Percentiles rank a stretch among this genome's conserved stretches.
Conservation (phyloP, 768 basidiomycete species). For the Sarcomyxa edulis region DNA sequence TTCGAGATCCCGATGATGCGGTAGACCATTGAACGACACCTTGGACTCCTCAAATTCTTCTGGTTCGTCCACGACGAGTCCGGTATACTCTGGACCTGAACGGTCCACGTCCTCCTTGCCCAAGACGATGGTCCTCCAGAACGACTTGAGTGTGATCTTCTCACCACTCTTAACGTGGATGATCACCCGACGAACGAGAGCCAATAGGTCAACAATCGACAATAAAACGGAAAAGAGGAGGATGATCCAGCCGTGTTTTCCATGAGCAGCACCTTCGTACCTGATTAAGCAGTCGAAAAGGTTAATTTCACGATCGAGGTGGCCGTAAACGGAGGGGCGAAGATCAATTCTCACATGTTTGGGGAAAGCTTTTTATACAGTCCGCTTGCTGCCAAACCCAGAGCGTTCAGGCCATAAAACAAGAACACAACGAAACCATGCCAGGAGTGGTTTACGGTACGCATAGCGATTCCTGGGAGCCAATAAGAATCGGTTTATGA, state of each 20-base stretch:
- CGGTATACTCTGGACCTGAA: constrained; percentile 48
- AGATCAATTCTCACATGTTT: constrained; percentile 65
- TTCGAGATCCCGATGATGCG: neutral
- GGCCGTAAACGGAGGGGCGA: constrained; percentile 8
- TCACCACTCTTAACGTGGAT: constrained; percentile 39
- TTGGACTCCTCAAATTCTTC: constrained; percentile 50
- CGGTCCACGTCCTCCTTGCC: constrained; percentile 31
- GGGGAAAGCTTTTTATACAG: constrained; percentile 78
- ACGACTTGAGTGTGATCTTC: constrained; percentile 37
- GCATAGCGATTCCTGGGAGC: constrained; percentile 66
- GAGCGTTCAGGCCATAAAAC: constrained; percentile 55
- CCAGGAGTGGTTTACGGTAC: constrained; percentile 68
- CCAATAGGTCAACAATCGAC: constrained; percentile 46
- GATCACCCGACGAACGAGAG: constrained; percentile 44
- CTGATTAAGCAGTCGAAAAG: constrained; percentile 36
- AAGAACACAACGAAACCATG: constrained; percentile 51
- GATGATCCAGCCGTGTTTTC: constrained; percentile 51
- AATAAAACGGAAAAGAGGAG: constrained; percentile 31
- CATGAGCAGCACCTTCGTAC: constrained; percentile 66
- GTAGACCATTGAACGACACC: constrained; percentile 12
- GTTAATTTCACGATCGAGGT: no score
- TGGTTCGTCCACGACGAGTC: constrained; percentile 48
- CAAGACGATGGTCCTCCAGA: constrained; percentile 56
- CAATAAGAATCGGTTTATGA: constrained; percentile 3
- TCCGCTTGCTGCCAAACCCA: constrained; percentile 65